Conservation (phyloP, 2,329 filamentous ascomycete genomes). For the Emmonsiellopsis sp. region DNA sequence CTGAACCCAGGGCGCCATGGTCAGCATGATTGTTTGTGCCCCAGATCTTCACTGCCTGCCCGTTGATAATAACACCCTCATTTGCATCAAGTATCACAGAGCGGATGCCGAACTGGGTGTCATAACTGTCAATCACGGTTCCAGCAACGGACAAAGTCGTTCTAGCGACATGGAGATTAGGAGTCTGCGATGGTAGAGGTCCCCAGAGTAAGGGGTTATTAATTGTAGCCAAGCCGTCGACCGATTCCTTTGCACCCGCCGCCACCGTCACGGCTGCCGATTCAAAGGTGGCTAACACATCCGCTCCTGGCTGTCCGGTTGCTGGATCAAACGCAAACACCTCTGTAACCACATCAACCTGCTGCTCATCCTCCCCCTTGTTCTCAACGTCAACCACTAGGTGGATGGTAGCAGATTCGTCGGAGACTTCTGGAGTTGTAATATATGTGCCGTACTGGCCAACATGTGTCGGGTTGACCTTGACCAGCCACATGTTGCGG, state of each 20-base stretch:
- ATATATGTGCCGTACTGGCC: constrained; percentile 44
- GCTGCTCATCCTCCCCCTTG: constrained; percentile 19
- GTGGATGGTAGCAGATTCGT: constrained; percentile 36
- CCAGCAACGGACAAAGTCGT: constrained; percentile 29
- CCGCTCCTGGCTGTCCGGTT: constrained; percentile 19
- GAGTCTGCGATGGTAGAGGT: constrained; percentile 36
- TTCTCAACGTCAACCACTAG: constrained; percentile 42
- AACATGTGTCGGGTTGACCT: constrained; percentile 39
- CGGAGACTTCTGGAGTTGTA: constrained; percentile 37
- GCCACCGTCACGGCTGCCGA: constrained; percentile 24
- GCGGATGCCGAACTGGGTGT: constrained; percentile 45
- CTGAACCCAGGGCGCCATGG: constrained; percentile 41
- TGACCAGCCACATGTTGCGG: constrained; percentile 47
- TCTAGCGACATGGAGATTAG: constrained; percentile 36
- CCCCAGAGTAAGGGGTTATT: constrained; percentile 32
- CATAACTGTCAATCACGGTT: constrained; percentile 35
- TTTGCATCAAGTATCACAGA: constrained; percentile 31
- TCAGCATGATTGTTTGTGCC: constrained; percentile 47
- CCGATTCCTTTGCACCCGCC: constrained; percentile 21
- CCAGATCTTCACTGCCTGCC: constrained; percentile 35
- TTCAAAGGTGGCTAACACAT: constrained; percentile 18
- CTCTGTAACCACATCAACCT: constrained; percentile 34
- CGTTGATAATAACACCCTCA: constrained; percentile 41
- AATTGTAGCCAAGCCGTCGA: constrained; percentile 36
- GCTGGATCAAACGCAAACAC: constrained; percentile 31